Evolutionary conservation across 306 rosid species (phyloP).

Genomic region (Pueraria montana): DNA sequence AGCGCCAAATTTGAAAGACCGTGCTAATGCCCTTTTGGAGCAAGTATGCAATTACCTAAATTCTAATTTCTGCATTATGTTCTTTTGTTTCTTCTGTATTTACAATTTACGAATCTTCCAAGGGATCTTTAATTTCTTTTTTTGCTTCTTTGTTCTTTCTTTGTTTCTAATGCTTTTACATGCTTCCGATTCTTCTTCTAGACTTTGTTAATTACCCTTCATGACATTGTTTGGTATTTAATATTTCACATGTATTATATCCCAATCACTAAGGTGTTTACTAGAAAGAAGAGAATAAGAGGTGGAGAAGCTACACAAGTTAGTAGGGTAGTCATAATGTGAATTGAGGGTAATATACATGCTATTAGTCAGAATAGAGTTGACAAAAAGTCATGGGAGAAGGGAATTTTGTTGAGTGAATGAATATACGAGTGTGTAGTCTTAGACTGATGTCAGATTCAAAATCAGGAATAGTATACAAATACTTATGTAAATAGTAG

Average conservation of each 20-base stretch:
- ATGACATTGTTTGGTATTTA: background rate
- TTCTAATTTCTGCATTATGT: constrained; percentile 8
- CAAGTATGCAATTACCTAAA: constrained; percentile 68
- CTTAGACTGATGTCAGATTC: background rate
- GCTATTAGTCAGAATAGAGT: background rate
- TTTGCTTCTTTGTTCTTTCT: too few relatives aligned
- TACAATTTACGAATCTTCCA: background rate
- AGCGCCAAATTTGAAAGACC: constrained; percentile 98
- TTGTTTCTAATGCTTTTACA: constrained; percentile 15
- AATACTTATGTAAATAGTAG: background rate
- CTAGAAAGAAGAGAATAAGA: constrained; percentile 24
- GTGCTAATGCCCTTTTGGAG: constrained; percentile 96
- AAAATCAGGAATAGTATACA: background rate
- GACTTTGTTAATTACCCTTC: constrained; percentile 23
- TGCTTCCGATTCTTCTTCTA: constrained; percentile 21
- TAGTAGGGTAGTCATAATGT: constrained; percentile 7
- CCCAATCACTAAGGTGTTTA: constrained; percentile 14
- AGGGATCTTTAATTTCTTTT: background rate
- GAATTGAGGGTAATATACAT: background rate
- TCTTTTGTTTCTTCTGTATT: constrained; percentile 19
- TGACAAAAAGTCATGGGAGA: background rate
- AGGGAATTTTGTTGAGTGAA: constrained; percentile 25
- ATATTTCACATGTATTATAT: constrained; percentile 3
- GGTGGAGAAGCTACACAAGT: constrained; percentile 1
- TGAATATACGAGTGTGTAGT: background rate